Conservation (phyloP, 108 stramenopile species). For the Pseudonitzschia delicatissima region DNA sequence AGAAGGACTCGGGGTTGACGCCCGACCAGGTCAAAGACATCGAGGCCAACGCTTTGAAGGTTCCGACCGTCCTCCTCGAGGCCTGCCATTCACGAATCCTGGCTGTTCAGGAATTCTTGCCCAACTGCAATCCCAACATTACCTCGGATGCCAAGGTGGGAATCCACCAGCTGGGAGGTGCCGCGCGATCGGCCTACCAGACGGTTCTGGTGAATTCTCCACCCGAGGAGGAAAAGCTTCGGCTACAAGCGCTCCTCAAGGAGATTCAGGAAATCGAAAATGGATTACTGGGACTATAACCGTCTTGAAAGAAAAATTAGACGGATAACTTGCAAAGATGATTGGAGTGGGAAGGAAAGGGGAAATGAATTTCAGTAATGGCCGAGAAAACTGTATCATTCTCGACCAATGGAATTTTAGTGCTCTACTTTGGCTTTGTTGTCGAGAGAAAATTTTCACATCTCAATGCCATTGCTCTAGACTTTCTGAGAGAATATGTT, state of each 20-base stretch:
- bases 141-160: slow-evolving; percentile 79
- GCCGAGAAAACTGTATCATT: too few relatives aligned
- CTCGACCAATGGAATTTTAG: too few relatives aligned
- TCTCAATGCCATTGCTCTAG: too few relatives aligned
- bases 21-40: slow-evolving; percentile 55
- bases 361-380: too few relatives aligned
- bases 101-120: slow-evolving; percentile 58
- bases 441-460: too few relatives aligned
- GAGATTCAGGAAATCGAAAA: slow-evolving; percentile 66
- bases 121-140: slow-evolving; percentile 74
- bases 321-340: too few relatives aligned
- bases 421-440: too few relatives aligned
- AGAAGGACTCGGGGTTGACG: slow-evolving; percentile 47
- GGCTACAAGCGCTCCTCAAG: slow-evolving; percentile 43
- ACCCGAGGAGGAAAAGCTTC: slow-evolving; percentile 52
- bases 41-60: slow-evolving; percentile 52
- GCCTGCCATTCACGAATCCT: slow-evolving; percentile 57
- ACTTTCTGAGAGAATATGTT: too few relatives aligned
- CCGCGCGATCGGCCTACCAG: slow-evolving; percentile 78
- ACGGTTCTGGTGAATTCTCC: slow-evolving; percentile 74
- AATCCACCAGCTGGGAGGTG: slow-evolving; percentile 74
- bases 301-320: too few relatives aligned
- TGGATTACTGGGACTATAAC: slow-evolving; percentile 42
- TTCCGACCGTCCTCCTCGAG: slow-evolving; percentile 60
- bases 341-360: too few relatives aligned